phyloP scores from a whole-genome alignment of 2,329 filamentous ascomycete genomes.

The Ophiostoma himal-ulmi region DNA sequence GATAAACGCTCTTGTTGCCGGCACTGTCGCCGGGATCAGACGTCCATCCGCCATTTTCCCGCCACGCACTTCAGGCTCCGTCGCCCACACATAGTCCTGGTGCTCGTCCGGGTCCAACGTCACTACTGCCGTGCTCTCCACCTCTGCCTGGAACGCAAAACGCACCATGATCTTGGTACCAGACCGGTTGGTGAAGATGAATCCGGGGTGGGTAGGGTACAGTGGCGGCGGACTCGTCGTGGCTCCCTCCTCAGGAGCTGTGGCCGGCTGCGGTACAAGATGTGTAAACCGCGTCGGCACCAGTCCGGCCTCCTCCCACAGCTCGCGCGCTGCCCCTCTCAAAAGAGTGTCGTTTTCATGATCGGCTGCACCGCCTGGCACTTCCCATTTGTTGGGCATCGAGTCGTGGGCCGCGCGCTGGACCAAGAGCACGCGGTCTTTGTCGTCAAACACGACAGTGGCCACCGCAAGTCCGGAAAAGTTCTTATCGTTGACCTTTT shows the following conservation, averaged over 20 bases:
- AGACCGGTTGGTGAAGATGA: constrained; percentile 29
- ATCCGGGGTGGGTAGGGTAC: constrained; percentile 19
- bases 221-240: neutral
- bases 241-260: neutral
- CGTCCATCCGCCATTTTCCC: constrained; percentile 16
- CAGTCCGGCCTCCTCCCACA: constrained; percentile 41
- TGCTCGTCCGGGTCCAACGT: constrained; percentile 34
- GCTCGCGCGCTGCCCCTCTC: constrained; percentile 36
- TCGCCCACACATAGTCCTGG: constrained; percentile 33
- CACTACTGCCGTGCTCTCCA: constrained; percentile 21
- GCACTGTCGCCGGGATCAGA: constrained; percentile 19
- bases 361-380: constrained; percentile 39
- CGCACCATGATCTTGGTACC: constrained; percentile 27
- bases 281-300: constrained; percentile 28
- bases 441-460: constrained; percentile 30
- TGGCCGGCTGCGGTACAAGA: constrained; percentile 22
- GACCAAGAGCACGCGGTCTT: constrained; percentile 35
- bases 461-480: constrained; percentile 29
- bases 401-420: constrained; percentile 38
- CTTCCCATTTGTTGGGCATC: constrained; percentile 39
- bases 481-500: constrained; percentile 24
- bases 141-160: constrained; percentile 30
- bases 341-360: constrained; percentile 35
- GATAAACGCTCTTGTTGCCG: constrained; percentile 14
- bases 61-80: constrained; percentile 32